Conservation (phyloP, 2,329 filamentous ascomycete genomes). For the Pestalotiopsis sp. region DNA sequence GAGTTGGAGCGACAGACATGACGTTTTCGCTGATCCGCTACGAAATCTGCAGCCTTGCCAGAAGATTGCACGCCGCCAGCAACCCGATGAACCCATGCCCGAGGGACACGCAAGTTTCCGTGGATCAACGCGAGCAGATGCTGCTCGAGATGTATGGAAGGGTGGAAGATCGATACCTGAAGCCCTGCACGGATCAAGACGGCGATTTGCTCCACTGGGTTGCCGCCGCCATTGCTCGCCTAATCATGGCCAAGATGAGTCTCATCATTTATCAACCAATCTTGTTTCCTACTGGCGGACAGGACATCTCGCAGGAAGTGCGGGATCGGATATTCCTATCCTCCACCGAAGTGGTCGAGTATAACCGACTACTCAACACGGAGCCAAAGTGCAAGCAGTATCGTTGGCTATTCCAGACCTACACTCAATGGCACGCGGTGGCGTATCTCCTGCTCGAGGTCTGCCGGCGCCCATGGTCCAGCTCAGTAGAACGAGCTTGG, state of each 20-base stretch:
- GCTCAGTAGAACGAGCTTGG: conserved; percentile 54
- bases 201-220: conserved; percentile 52
- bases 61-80: conserved; percentile 39
- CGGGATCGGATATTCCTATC: conserved; percentile 49
- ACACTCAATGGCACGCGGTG: conserved; percentile 61
- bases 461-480: conserved; percentile 50
- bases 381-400: conserved; percentile 52
- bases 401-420: conserved; percentile 63
- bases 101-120: conserved; percentile 30
- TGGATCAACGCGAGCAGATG: conserved; percentile 47
- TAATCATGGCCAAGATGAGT: conserved; percentile 57
- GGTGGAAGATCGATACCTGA: conserved; percentile 57
- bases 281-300: conserved; percentile 43
- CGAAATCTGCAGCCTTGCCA: conserved; percentile 43
- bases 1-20: conserved; percentile 56
- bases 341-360: conserved; percentile 58
- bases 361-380: conserved; percentile 54
- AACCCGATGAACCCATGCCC: conserved; percentile 35
- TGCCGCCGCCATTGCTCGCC: conserved; percentile 47
- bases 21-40: conserved; percentile 46
- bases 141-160: conserved; percentile 48
- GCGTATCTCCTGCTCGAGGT: conserved; percentile 58
- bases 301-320: conserved; percentile 39
- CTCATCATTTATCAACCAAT: conserved; percentile 57
- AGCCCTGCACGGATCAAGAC: conserved; percentile 47